Evolutionary conservation across 805 yeast genomes (phyloP).

Genomic region (Ogataea populi-albae): DNA sequence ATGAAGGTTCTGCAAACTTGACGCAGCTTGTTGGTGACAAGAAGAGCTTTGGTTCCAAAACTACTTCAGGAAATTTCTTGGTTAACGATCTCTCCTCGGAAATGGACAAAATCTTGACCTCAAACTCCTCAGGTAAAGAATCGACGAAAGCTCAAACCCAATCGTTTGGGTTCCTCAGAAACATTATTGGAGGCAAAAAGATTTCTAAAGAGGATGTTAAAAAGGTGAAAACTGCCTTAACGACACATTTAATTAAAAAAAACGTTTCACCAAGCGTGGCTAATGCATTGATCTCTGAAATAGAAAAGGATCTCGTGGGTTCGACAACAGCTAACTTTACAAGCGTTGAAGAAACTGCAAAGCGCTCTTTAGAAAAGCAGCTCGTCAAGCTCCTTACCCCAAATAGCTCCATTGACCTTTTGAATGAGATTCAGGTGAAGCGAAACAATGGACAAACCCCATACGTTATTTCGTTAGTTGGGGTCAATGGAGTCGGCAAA

Average conservation of each 20-base stretch:
- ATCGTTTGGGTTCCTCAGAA: constrained; percentile 58
- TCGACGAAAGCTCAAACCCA: constrained; percentile 25
- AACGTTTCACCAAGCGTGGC: constrained; percentile 94
- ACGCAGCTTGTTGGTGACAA: constrained; percentile 38
- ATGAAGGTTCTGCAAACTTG: constrained; percentile 25
- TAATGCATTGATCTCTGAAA: constrained; percentile 61
- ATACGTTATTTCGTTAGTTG: constrained; percentile 94
- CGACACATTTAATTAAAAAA: constrained; percentile 75
- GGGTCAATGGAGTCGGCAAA: constrained; percentile 97
- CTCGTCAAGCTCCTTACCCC: constrained; percentile 83
- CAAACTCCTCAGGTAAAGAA: constrained; percentile 21
- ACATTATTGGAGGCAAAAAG: constrained; percentile 66
- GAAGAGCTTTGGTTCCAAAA: constrained; percentile 39
- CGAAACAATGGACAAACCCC: constrained; percentile 48
- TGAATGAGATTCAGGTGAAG: constrained; percentile 69
- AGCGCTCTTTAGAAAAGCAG: constrained; percentile 56
- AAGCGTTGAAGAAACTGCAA: constrained; percentile 68
- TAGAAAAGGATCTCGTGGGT: constrained; percentile 67
- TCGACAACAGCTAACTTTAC: constrained; percentile 73
- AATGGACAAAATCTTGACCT: constrained; percentile 39
- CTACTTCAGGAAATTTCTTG: constrained; percentile 57
- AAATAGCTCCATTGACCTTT: constrained; percentile 80
- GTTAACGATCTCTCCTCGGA: constrained; percentile 61
- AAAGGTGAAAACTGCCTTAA: constrained; percentile 61
- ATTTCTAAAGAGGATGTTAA: constrained; percentile 62